Conservation (phyloP, 169 alveolate species). For the Besnoitia besnoiti region DNA sequence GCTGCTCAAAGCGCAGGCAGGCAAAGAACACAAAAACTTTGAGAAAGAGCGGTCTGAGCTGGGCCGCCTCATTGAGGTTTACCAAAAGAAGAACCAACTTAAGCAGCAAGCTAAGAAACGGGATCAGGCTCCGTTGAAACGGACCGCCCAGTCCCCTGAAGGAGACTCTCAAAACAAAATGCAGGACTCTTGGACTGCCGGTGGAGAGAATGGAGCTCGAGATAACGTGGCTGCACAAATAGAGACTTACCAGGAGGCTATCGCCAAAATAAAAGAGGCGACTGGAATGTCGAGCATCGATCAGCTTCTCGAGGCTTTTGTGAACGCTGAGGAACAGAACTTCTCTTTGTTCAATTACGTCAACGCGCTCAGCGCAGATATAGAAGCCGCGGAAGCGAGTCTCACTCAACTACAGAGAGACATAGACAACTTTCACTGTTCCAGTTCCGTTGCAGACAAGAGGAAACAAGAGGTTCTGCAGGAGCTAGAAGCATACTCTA, state of each 20-base stretch:
- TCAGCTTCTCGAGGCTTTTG: constrained; percentile 75
- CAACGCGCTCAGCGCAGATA: constrained; percentile 84
- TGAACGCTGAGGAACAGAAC: constrained; percentile 87
- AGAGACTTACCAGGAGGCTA: constrained; percentile 80
- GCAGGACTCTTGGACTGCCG: constrained; percentile 3
- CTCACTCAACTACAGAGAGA: constrained; percentile 80
- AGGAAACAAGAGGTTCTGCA: constrained; percentile 14
- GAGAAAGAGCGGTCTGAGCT: constrained; percentile 85
- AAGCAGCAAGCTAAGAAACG: constrained; percentile 1
- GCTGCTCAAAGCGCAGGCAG: constrained; percentile 70
- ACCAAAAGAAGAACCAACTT: constrained; percentile 72
- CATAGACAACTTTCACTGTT: constrained; percentile 70
- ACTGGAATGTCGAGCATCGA: constrained; percentile 87
- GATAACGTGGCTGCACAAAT: constrained; percentile 26
- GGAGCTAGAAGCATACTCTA: not conserved
- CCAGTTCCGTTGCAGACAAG: not conserved
- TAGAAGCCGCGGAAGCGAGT: constrained; percentile 83
- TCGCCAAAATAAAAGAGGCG: constrained; percentile 90
- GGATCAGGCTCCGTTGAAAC: not conserved
- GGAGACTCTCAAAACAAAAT: constrained; percentile 18
- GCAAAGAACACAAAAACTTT: constrained; percentile 69
- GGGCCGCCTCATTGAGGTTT: constrained; percentile 78
- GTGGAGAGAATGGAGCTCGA: not conserved
- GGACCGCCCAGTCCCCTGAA: not conserved
- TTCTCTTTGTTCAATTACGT: constrained; percentile 85